Conservation (phyloP, 148 eudicot genomes). For the Rhododendron williamsianum region DNA sequence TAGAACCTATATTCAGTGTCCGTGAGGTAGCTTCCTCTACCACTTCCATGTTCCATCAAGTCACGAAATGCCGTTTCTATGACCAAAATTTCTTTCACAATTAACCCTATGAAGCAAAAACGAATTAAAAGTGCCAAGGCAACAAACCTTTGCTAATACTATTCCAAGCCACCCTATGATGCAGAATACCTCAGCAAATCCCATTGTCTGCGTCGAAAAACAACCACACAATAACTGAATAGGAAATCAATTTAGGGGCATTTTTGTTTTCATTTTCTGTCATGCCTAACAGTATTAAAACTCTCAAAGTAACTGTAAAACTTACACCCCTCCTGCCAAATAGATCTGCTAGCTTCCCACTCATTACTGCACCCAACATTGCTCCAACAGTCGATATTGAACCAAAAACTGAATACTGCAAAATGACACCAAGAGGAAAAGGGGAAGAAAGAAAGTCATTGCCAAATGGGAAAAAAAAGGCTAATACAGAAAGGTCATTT, state of each 20-base stretch:
- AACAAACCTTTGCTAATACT: slow-evolving; percentile 47
- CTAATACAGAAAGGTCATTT: too few species aligned
- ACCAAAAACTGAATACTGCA: slow-evolving; percentile 73
- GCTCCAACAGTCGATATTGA: slow-evolving; percentile 70
- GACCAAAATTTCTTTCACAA: not conserved
- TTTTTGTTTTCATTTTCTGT: not conserved
- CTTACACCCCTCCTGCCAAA: slow-evolving; percentile 69
- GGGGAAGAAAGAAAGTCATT: not conserved
- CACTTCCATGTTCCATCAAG: not conserved
- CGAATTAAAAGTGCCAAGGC: not conserved
- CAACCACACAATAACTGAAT: not conserved
- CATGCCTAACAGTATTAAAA: not conserved
- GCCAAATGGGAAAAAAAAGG: not conserved
- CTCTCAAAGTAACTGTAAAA: slow-evolving; percentile 1
- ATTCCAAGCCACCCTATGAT: slow-evolving; percentile 61
- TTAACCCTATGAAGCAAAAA: not conserved
- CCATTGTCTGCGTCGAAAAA: slow-evolving; percentile 51
- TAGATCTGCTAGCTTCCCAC: slow-evolving; percentile 65
- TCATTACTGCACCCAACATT: slow-evolving; percentile 58
- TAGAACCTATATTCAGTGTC: not conserved
- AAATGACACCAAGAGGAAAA: not conserved
- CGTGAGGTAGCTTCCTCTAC: not conserved
- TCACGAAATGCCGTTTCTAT: not conserved
- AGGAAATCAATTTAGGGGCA: not conserved
- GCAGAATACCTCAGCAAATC: slow-evolving; percentile 54